These are phyloP conservation scores for Scedosporium minutisporum DNA, from an alignment of 2,329 filamentous ascomycete species.

Conservation along the genomic window DNA sequence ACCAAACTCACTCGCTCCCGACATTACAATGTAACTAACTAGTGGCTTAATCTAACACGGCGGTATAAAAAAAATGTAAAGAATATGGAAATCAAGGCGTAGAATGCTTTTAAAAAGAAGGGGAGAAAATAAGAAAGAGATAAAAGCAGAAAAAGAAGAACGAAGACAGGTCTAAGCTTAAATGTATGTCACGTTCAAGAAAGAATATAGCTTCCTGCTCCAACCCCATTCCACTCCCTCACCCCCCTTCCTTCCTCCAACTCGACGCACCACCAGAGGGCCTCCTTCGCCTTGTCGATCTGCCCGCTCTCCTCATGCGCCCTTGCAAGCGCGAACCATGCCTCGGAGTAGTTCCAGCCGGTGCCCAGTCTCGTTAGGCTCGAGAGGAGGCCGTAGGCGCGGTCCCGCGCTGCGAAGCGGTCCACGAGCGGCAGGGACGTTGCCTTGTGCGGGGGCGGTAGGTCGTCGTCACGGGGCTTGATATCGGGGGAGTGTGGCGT, in stretches of 20 bases:
- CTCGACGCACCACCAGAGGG: slow-evolving; percentile 96
- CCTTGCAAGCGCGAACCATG: slow-evolving; percentile 81
- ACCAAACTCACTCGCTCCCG: background rate
- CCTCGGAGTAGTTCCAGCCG: slow-evolving; percentile 87
- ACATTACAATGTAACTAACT: background rate
- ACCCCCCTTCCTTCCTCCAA: slow-evolving; percentile 78
- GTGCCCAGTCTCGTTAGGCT: slow-evolving; percentile 74
- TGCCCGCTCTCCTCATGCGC: slow-evolving; percentile 84
- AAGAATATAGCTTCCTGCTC: slow-evolving; percentile 53
- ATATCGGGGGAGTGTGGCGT: slow-evolving; percentile 11
- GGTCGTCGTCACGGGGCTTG: slow-evolving; percentile 19
- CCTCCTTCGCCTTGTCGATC: slow-evolving; percentile 78
- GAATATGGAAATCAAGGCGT: background rate
- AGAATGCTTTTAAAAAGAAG: background rate
- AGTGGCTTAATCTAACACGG: background rate
- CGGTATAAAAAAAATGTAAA: background rate
- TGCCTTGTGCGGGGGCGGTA: slow-evolving; percentile 44
- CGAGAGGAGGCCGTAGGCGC: slow-evolving; percentile 75
- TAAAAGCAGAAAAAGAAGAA: background rate
- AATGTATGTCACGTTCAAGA: background rate
- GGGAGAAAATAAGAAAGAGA: background rate
- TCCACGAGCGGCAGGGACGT: slow-evolving; percentile 63
- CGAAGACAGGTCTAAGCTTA: too few relatives aligned
- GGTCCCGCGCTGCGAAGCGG: slow-evolving; percentile 78
- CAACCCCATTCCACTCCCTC: slow-evolving; percentile 66